These are phyloP conservation scores for Penicillium sp. DNA, from an alignment of 2,329 filamentous ascomycete species.

Conservation along the genomic window DNA sequence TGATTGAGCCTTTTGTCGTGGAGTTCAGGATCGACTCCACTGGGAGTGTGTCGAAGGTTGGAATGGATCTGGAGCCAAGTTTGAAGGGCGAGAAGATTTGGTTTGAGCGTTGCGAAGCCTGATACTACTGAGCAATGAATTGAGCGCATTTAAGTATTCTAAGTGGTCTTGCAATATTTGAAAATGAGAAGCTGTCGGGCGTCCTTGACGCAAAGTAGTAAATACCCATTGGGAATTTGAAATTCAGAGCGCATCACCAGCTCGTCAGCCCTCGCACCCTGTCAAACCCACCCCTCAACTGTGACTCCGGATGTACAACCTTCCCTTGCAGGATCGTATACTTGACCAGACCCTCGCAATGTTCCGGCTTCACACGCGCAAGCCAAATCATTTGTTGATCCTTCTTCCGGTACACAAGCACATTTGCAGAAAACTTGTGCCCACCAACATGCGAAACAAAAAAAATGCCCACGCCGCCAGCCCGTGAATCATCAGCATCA, in stretches of 20 bases:
- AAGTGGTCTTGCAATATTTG: background rate
- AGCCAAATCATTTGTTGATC: constrained; percentile 67
- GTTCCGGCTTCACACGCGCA: constrained; percentile 77
- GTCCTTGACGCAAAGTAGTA: no score
- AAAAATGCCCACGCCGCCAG: constrained; percentile 84
- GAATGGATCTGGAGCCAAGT: constrained; percentile 13
- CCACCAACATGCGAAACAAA: constrained; percentile 91
- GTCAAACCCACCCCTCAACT: constrained; percentile 84
- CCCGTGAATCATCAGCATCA: constrained; percentile 76
- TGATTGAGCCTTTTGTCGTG: constrained; percentile 2
- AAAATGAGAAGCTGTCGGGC: background rate
- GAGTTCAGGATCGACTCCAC: constrained; percentile 16
- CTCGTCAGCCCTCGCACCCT: constrained; percentile 70
- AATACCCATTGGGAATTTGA: background rate
- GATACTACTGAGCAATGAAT: background rate
- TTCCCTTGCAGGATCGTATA: constrained; percentile 87
- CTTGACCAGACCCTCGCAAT: constrained; percentile 82
- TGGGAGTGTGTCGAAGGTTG: constrained; percentile 8
- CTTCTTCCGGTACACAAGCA: constrained; percentile 73
- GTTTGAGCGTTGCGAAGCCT: constrained; percentile 10
- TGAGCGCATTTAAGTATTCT: background rate
- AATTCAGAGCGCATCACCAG: constrained; percentile 26
- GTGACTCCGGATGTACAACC: constrained; percentile 78
- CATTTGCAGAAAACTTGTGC: constrained; percentile 89
- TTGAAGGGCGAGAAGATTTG: constrained; percentile 17